Evolutionary conservation across 192 early-diverging fungal genomes (phyloP).

Genomic region (Chytriomyces sp.): DNA sequence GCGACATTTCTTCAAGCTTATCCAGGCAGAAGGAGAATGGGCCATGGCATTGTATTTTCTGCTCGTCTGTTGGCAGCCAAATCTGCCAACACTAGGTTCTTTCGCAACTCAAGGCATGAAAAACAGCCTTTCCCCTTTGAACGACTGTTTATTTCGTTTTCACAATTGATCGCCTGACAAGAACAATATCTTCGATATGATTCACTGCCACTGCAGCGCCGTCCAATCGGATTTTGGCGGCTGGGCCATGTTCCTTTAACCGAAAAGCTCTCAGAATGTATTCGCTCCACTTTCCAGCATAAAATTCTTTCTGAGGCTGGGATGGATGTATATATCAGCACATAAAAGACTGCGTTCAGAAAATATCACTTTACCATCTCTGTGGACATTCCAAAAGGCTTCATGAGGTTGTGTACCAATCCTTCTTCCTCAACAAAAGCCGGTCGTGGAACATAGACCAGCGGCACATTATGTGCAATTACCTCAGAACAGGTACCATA

Average conservation of each 20-base stretch:
- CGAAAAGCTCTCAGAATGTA: slow-evolving; percentile 14
- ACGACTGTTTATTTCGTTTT: background rate
- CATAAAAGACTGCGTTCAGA: background rate
- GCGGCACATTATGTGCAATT: slow-evolving; percentile 49
- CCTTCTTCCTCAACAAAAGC: slow-evolving; percentile 59
- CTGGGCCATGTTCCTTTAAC: slow-evolving; percentile 16
- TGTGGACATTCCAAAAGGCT: slow-evolving; percentile 43
- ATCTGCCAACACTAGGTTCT: no score
- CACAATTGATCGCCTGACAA: background rate
- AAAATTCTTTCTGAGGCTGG: slow-evolving; percentile 33
- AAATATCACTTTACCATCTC: slow-evolving; percentile 45
- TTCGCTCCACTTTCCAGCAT: slow-evolving; percentile 29
- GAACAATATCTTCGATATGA: slow-evolving; percentile 21
- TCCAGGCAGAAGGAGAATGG: slow-evolving; percentile 10
- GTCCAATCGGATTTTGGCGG: background rate
- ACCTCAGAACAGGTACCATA: slow-evolving; percentile 63
- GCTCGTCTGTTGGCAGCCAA: no score
- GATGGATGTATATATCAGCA: background rate
- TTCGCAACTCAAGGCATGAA: no score
- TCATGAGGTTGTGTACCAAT: slow-evolving; percentile 51
- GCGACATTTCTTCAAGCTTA: slow-evolving; percentile 15
- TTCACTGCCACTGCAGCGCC: slow-evolving; percentile 26
- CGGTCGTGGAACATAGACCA: slow-evolving; percentile 57
- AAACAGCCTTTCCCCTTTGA: no score
- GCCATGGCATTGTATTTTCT: no score